phyloP scores from a whole-genome alignment of 208 protist species.

The Tritrichomonas musculus region DNA sequence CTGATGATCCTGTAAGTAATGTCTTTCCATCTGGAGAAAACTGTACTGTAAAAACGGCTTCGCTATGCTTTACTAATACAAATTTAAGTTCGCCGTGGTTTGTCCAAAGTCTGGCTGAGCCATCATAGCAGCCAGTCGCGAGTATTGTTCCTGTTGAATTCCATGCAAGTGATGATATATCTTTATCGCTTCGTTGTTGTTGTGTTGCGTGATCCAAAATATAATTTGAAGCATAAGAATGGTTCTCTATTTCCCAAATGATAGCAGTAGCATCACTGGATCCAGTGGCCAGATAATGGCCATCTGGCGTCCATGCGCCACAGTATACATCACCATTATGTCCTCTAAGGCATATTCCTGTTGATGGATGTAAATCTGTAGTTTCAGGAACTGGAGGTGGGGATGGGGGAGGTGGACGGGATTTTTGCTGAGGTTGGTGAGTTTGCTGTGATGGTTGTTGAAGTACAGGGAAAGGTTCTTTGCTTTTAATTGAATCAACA shows the following conservation, averaged over 20 bases:
- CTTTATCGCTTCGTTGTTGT: neutral
- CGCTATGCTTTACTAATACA: conserved; percentile 50
- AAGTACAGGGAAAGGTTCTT: neutral
- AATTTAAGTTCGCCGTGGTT: neutral
- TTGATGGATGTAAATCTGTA: neutral
- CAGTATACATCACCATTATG: neutral
- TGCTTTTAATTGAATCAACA: neutral
- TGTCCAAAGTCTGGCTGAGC: conserved; percentile 1
- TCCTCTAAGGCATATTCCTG: neutral
- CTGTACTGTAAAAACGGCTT: conserved; percentile 70
- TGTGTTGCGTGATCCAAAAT: neutral
- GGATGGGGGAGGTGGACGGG: neutral
- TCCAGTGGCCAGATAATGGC: neutral
- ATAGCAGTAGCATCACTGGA: neutral
- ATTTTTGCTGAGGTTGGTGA: neutral
- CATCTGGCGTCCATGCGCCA: neutral
- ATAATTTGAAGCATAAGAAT: neutral
- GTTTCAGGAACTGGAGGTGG: neutral
- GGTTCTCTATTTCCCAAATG: neutral
- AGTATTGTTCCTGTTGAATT: neutral
- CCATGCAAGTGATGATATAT: neutral
- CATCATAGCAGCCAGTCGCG: conserved; percentile 14
- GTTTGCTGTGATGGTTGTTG: too few species aligned
- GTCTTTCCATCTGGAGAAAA: conserved; percentile 65
- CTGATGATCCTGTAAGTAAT: conserved; percentile 62